Percentiles rank a stretch among this genome's conserved stretches.
These are phyloP conservation scores for Penicillium sp. DNA, from an alignment of 2,329 filamentous ascomycete genomes.

Conservation along the genomic window DNA sequence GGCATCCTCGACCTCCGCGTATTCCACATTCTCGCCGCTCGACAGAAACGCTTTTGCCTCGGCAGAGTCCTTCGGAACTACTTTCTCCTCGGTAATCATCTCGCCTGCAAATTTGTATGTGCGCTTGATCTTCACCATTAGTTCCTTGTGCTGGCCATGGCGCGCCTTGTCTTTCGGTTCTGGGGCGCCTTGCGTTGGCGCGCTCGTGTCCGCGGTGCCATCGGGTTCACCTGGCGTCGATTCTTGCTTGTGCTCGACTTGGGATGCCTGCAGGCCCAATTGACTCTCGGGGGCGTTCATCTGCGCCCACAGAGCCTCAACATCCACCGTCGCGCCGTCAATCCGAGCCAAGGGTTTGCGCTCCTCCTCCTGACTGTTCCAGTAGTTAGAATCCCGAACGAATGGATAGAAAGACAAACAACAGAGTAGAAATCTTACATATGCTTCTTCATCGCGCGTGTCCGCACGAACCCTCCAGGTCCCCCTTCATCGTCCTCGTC, in stretches of 20 bases:
- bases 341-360: slow-evolving; percentile 50
- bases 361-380: slow-evolving; percentile 46
- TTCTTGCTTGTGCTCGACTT: slow-evolving; percentile 21
- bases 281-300: slow-evolving; percentile 46
- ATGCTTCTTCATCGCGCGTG: slow-evolving; percentile 54
- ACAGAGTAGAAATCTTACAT: slow-evolving; percentile 39
- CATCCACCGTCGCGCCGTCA: slow-evolving; percentile 57
- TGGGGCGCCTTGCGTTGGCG: slow-evolving; percentile 18
- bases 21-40: slow-evolving; percentile 41
- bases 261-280: slow-evolving; percentile 12
- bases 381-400: slow-evolving; percentile 12
- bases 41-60: slow-evolving; percentile 58
- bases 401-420: neutral
- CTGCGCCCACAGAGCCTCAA: slow-evolving; percentile 57
- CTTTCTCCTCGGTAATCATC: slow-evolving; percentile 56
- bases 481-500: slow-evolving; percentile 49
- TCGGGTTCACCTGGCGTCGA: slow-evolving; percentile 11
- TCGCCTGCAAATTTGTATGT: slow-evolving; percentile 62
- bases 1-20: slow-evolving; percentile 26
- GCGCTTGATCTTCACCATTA: slow-evolving; percentile 58
- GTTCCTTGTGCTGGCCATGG: slow-evolving; percentile 34
- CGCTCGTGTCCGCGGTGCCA: slow-evolving; percentile 15
- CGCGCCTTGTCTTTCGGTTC: slow-evolving; percentile 13
- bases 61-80: slow-evolving; percentile 55
- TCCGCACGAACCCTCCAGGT: slow-evolving; percentile 55